A percentile compares a stretch with the other conserved stretches of the same genome.
These are phyloP conservation scores for Plasmopara viticola DNA, from an alignment of 352 stramenopile genomes.

Conservation along the genomic window DNA sequence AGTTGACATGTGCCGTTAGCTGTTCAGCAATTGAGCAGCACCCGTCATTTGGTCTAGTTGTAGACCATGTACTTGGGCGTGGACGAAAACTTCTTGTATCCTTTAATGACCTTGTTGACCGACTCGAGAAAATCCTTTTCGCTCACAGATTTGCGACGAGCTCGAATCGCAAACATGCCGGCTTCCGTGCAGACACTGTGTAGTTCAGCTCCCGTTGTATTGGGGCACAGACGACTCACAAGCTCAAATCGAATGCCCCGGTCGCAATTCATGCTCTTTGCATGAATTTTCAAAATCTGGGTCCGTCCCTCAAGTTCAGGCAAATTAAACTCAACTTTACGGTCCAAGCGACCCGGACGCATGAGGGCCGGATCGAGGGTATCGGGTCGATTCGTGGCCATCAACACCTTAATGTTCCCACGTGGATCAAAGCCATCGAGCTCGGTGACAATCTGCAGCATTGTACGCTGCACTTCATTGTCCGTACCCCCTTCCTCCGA, in stretches of 20 bases:
- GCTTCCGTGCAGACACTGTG: slow-evolving; percentile 98
- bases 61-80: slow-evolving; percentile 99
- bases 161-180: slow-evolving; percentile 98
- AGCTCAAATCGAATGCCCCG: slow-evolving; percentile 98
- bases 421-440: slow-evolving; percentile 98
- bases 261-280: slow-evolving; percentile 99
- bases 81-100: slow-evolving; percentile 99
- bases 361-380: slow-evolving; percentile 31
- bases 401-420: slow-evolving; percentile 98
- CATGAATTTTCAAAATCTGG: slow-evolving; percentile 99
- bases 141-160: slow-evolving; percentile 96
- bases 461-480: slow-evolving; percentile 99
- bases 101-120: slow-evolving; percentile 99
- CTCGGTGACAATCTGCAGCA: slow-evolving; percentile 99
- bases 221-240: slow-evolving; percentile 95
- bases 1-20: neutral
- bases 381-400: slow-evolving; percentile 31
- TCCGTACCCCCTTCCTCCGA: slow-evolving; percentile 93
- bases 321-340: slow-evolving; percentile 99
- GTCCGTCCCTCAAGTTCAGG: slow-evolving; percentile 97
- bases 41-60: slow-evolving; percentile 68
- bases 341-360: slow-evolving; percentile 90
- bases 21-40: slow-evolving; percentile 6
- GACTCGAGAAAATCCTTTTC: slow-evolving; percentile 99
- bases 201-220: slow-evolving; percentile 98